phyloP scores from a whole-genome alignment of 805 yeast species.

The Maudiozyma serrabonitensis region DNA sequence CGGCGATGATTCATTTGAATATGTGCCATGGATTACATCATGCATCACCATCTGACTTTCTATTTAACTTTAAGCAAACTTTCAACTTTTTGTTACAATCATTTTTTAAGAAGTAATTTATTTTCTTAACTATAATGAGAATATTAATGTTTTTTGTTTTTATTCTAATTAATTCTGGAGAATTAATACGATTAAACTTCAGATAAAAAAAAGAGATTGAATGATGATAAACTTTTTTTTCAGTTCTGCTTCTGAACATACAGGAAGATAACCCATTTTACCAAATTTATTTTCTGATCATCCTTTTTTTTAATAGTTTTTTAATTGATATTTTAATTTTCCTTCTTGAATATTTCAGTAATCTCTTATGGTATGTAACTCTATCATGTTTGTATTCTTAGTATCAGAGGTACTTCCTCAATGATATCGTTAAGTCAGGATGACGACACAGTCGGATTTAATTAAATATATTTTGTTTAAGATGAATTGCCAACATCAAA shows the following conservation, averaged over 20 bases:
- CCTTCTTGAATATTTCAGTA: no score
- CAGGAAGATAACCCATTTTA: conserved; percentile 68
- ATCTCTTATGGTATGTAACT: no score
- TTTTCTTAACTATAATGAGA: conserved; percentile 2
- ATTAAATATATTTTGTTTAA: no score
- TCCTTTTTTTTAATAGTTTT: background rate
- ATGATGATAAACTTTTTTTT: conserved; percentile 33
- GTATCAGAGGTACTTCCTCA: no score
- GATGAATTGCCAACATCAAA: no score
- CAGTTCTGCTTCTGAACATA: conserved; percentile 97
- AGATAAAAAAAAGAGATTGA: background rate
- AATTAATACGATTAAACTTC: background rate
- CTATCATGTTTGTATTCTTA: no score
- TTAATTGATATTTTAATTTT: background rate
- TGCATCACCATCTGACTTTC: conserved; percentile 94
- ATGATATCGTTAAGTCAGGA: no score
- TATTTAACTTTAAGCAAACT: background rate
- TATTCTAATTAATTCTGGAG: background rate
- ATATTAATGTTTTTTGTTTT: background rate
- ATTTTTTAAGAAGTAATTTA: background rate
- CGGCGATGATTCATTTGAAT: conserved; percentile 34
- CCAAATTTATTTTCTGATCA: conserved; percentile 45
- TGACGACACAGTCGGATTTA: no score
- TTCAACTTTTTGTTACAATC: background rate
- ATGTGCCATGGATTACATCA: conserved; percentile 78